These are phyloP conservation scores for Acmispon strigosus DNA, from an alignment of 306 rosid species.

Conservation along the genomic window DNA sequence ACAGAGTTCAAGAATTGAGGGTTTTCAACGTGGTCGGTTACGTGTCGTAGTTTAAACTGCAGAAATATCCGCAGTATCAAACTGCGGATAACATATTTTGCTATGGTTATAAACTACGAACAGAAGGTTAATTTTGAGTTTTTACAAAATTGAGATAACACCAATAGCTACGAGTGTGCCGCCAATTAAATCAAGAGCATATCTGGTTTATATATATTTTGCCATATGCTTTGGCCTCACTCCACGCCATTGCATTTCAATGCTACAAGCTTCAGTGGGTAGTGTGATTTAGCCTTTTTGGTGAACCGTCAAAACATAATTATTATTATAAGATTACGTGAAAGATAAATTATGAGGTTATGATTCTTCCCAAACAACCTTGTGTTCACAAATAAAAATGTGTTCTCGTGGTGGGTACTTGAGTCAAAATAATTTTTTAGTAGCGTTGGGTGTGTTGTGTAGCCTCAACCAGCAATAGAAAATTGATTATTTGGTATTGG, in stretches of 20 bases:
- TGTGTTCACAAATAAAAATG: conserved; percentile 12
- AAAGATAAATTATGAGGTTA: not conserved
- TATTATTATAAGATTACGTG: not conserved
- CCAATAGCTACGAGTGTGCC: too few species aligned
- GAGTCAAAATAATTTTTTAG: not conserved
- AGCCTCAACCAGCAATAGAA: not conserved
- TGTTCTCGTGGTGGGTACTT: conserved; percentile 14
- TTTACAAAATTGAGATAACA: too few species aligned
- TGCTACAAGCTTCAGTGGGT: not conserved
- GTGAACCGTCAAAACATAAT: conserved; percentile 1
- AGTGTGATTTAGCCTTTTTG: not conserved
- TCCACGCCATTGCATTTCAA: not conserved
- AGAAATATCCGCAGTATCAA: too few species aligned
- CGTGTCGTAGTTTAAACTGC: too few species aligned
- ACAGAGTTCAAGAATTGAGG: too few species aligned
- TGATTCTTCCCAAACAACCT: conserved; percentile 1
- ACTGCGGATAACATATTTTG: too few species aligned
- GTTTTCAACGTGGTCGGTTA: too few species aligned
- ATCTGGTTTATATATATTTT: not conserved
- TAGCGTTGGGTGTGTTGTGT: not conserved
- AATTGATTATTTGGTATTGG: conserved; percentile 7
- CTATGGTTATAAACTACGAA: too few species aligned
- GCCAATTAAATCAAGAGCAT: conserved; percentile 18
- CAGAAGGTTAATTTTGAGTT: too few species aligned
- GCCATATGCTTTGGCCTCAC: conserved; percentile 7